Conservation (phyloP, 768 basidiomycete genomes). For the Lactarius vividus region DNA sequence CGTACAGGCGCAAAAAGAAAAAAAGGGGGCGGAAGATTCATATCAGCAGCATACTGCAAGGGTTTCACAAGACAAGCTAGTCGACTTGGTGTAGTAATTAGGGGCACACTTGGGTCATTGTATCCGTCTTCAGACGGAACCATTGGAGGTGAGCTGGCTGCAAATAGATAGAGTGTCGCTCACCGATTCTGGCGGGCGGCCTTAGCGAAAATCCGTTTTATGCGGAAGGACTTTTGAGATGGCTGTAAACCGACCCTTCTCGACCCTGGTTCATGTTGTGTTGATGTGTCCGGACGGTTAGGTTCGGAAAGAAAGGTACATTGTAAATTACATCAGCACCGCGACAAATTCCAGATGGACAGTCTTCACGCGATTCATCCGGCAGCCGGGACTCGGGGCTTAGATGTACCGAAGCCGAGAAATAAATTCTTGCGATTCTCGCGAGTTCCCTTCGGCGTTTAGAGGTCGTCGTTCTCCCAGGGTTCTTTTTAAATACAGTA, state of each 20-base stretch:
- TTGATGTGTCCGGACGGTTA: neutral
- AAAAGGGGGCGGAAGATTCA: too few relatives aligned
- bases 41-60: neutral
- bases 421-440: too few relatives aligned
- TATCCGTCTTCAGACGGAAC: slow-evolving; percentile 97
- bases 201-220: neutral
- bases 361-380: too few relatives aligned
- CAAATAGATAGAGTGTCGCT: neutral
- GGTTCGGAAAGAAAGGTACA: neutral
- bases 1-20: too few relatives aligned
- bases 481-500: too few relatives aligned
- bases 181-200: slow-evolving; percentile 35
- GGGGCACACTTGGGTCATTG: slow-evolving; percentile 77
- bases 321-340: too few relatives aligned
- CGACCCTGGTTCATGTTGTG: neutral
- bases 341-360: too few relatives aligned
- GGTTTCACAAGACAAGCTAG: neutral
- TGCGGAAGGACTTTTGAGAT: neutral
- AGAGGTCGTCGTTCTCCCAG: too few relatives aligned
- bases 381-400: too few relatives aligned
- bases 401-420: neutral
- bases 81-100: neutral
- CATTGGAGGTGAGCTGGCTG: slow-evolving; percentile 40
- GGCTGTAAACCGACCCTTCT: neutral
- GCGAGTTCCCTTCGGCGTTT: too few relatives aligned